phyloP scores from a whole-genome alignment of 768 basidiomycete genomes.

The Guyanaporus albipodus region DNA sequence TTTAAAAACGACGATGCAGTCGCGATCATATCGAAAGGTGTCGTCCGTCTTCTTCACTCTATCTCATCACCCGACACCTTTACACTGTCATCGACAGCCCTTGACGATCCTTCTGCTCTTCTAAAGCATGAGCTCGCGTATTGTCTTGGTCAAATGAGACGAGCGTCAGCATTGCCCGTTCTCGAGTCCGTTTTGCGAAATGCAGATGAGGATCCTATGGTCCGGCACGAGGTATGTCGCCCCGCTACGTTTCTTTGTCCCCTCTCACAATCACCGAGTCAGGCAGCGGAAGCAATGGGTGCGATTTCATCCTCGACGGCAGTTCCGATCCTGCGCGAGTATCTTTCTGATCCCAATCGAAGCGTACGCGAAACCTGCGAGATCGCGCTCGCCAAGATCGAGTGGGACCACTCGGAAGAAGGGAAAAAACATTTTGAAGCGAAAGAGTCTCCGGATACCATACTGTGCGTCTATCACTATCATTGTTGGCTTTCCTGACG shows the following conservation, averaged over 20 bases:
- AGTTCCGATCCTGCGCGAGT: conserved; percentile 66
- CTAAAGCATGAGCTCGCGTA: conserved; percentile 98
- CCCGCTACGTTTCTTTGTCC: not conserved
- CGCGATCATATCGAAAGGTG: conserved; percentile 81
- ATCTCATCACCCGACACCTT: not conserved
- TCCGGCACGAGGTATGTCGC: conserved; percentile 81
- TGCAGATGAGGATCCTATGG: conserved; percentile 84
- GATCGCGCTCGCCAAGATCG: conserved; percentile 92
- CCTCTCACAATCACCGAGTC: conserved; percentile 15
- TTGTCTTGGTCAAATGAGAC: conserved; percentile 90
- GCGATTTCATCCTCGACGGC: conserved; percentile 75
- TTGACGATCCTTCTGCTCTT: conserved; percentile 81
- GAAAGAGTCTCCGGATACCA: conserved; percentile 28
- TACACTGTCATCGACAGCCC: conserved; percentile 46
- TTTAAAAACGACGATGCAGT: conserved; percentile 77
- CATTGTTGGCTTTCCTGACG: not conserved
- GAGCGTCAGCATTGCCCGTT: conserved; percentile 65
- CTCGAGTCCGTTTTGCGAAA: conserved; percentile 76
- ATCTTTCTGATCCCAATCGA: conserved; percentile 64
- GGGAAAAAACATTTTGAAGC: conserved; percentile 45
- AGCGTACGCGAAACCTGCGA: conserved; percentile 94
- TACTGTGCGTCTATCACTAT: conserved; percentile 33
- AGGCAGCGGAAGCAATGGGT: conserved; percentile 99
- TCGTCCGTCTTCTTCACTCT: conserved; percentile 8
- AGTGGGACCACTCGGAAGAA: conserved; percentile 84